phyloP scores from a whole-genome alignment of 768 basidiomycete genomes.

The Mrakia blollopis region DNA sequence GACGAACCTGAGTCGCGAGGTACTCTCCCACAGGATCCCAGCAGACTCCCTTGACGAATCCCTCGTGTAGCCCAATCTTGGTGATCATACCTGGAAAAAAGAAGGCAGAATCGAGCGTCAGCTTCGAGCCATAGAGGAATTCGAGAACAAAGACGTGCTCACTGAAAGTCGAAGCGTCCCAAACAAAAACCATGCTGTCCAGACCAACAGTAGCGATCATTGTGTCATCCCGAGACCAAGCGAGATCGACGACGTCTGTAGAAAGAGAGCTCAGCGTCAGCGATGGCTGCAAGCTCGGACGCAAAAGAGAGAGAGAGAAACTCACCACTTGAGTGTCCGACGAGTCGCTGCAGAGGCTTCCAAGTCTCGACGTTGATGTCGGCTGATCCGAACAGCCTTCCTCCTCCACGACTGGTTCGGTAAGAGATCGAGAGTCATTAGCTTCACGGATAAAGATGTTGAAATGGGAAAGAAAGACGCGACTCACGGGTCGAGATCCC shows the following conservation, averaged over 20 bases:
- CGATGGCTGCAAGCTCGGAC: too few species aligned
- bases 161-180: conserved; percentile 92
- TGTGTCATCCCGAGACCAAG: conserved; percentile 88
- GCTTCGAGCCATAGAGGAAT: neutral
- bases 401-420: conserved; percentile 59
- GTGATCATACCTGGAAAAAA: conserved; percentile 65
- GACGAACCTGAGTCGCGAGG: conserved; percentile 68
- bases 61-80: conserved; percentile 82
- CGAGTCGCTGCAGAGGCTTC: conserved; percentile 86
- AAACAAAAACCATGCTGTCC: conserved; percentile 84
- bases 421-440: neutral
- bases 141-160: conserved; percentile 35
- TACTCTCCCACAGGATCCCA: conserved; percentile 99
- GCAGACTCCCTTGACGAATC: conserved; percentile 97
- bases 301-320: conserved; percentile 26
- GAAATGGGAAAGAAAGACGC: conserved; percentile 18
- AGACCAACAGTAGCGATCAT: conserved; percentile 90
- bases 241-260: conserved; percentile 86
- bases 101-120: neutral
- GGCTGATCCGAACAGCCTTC: conserved; percentile 88
- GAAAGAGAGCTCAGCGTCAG: neutral
- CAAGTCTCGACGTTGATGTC: conserved; percentile 96
- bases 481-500: conserved; percentile 92
- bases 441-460: neutral
- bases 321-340: conserved; percentile 90